phyloP scores from a whole-genome alignment of 225 moss, liverwort and hornwort species.

The Neckera pumila region DNA sequence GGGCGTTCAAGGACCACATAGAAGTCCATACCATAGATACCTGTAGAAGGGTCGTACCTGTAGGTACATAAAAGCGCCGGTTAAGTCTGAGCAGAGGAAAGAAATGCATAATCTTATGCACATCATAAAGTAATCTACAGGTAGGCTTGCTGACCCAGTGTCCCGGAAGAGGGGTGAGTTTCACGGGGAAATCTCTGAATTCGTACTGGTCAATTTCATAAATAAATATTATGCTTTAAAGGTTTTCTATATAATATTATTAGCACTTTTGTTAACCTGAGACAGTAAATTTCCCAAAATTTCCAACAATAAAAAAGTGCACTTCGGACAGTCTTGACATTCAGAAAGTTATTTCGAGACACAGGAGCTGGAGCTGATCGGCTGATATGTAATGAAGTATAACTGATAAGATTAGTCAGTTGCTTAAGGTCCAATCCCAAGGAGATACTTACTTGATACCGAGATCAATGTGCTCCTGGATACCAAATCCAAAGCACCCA shows the following conservation, averaged over 20 bases:
- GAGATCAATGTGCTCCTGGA: constrained; percentile 41
- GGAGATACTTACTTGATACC: constrained; percentile 26
- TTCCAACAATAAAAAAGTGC: too few species aligned
- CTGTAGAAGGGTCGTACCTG: constrained; percentile 39
- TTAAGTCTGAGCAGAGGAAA: too few species aligned
- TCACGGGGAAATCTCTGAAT: neutral
- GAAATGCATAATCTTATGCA: neutral
- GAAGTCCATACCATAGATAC: constrained; percentile 40
- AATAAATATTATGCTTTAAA: too few species aligned
- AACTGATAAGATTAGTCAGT: neutral
- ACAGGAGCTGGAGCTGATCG: neutral
- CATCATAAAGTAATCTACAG: neutral
- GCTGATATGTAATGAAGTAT: neutral
- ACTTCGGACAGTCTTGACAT: too few species aligned
- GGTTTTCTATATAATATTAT: too few species aligned
- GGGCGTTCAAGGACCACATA: constrained; percentile 39
- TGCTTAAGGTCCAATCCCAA: neutral
- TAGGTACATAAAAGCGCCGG: neutral
- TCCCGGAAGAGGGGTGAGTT: neutral
- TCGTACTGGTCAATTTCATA: neutral
- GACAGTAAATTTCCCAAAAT: neutral
- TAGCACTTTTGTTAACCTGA: too few species aligned
- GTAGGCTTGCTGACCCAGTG: neutral
- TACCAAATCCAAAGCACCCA: constrained; percentile 38
- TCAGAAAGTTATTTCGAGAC: neutral